Percentiles rank a stretch among this genome's conserved stretches.
These are phyloP conservation scores for Haplosporangium sp. DNA, from an alignment of 371 early-diverging fungal species.

Conservation along the genomic window DNA sequence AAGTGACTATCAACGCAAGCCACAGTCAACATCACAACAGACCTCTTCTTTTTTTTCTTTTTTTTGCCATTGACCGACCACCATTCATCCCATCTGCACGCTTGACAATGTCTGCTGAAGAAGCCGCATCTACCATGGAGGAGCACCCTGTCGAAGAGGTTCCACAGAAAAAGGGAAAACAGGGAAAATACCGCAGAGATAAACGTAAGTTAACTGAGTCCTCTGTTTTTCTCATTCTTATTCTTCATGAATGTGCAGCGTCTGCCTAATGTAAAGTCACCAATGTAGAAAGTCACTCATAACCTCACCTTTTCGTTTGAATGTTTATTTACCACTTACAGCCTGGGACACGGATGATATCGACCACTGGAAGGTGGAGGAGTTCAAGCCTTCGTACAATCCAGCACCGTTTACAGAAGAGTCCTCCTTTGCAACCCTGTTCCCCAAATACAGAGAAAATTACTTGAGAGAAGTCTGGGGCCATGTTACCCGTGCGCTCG, in stretches of 20 bases:
- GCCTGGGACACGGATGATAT: constrained; percentile 96
- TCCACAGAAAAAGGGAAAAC: constrained; percentile 59
- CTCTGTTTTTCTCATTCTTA: neutral
- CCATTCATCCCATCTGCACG: neutral
- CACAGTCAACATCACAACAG: constrained; percentile 3
- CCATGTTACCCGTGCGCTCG: constrained; percentile 90
- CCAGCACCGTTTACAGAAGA: constrained; percentile 92
- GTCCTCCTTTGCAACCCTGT: constrained; percentile 97
- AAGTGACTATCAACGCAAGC: too few species aligned
- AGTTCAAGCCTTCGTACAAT: constrained; percentile 87
- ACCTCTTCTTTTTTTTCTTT: constrained; percentile 3
- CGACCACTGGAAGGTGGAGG: constrained; percentile 95
- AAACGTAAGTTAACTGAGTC: constrained; percentile 57
- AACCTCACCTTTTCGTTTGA: neutral
- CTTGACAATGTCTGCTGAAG: constrained; percentile 42
- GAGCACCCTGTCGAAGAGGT: constrained; percentile 34
- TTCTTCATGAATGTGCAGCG: neutral
- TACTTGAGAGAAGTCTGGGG: constrained; percentile 97
- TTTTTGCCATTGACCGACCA: neutral
- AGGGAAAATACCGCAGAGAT: constrained; percentile 65
- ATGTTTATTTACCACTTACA: constrained; percentile 20
- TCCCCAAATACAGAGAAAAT: constrained; percentile 98
- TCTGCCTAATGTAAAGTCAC: neutral
- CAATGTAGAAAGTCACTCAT: neutral
- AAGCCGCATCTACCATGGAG: constrained; percentile 12